A percentile compares a stretch with the other conserved stretches of the same genome.
phyloP scores from a whole-genome alignment of 371 early-diverging fungal species.

The Mucor irregularis region DNA sequence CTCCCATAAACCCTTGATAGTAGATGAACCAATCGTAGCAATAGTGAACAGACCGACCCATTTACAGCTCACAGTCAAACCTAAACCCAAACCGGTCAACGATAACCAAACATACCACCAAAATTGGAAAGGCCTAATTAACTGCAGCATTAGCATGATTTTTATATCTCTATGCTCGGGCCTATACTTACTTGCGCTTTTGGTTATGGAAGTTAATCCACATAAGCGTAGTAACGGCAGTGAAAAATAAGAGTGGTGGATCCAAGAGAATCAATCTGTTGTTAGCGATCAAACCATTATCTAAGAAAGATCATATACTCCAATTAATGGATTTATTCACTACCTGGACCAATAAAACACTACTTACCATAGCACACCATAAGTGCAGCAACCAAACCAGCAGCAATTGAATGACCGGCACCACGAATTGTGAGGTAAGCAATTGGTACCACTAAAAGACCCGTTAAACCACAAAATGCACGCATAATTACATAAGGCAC shows the following conservation, averaged over 20 bases:
- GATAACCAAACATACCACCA: conserved; percentile 77
- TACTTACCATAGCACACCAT: conserved; percentile 51
- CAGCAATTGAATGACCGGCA: conserved; percentile 45
- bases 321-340: no score
- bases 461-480: conserved; percentile 40
- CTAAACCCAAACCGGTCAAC: conserved; percentile 68
- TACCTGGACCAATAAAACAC: neutral
- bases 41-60: conserved; percentile 92
- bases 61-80: conserved; percentile 71
- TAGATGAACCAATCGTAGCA: conserved; percentile 81
- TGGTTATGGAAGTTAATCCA: conserved; percentile 82
- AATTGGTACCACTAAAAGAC: conserved; percentile 47
- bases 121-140: conserved; percentile 67
- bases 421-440: conserved; percentile 48
- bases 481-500: conserved; percentile 49
- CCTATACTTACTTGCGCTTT: conserved; percentile 22
- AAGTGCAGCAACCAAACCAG: conserved; percentile 42
- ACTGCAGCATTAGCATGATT: neutral
- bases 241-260: conserved; percentile 85
- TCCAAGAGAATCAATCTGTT: conserved; percentile 90
- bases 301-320: conserved; percentile 35
- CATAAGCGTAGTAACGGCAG: conserved; percentile 67
- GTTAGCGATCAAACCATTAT: conserved; percentile 89
- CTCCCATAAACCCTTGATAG: conserved; percentile 83
- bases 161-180: neutral